Base-by-base conservation (phyloP, 2,329 filamentous ascomycete genomes). In the Byssothecium circinans region DNA sequence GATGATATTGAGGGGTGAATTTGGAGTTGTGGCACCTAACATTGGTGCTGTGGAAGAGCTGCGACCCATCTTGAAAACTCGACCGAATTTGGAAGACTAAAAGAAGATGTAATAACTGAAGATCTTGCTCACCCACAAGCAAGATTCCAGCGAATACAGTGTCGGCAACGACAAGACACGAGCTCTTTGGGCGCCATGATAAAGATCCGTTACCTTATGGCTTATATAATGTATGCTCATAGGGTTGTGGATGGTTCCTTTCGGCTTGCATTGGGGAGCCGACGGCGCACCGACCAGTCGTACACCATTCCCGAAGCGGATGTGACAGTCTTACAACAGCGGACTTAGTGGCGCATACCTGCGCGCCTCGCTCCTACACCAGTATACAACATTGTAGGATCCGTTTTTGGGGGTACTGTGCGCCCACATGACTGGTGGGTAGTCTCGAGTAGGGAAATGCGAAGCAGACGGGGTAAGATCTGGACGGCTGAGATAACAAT, bases 1-100 rank as follows among this genome's bases (percentile, higher is more conserved):
- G 34, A 61, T 57, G 22, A 67, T 63, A 25, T 60, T 53, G 22
- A 62, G 53, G 17, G 55, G 53, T 43, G 37, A 29, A 35, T 42
- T 8, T 7, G 41, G n/a, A 18, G 15, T 25, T 8, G 8, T 18
- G 8, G 11, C 15, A 29, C n/a, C 14, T 30, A 30, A 14, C 23
- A 18, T 6, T 25, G 25, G 40, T 17, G 44, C 47, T 33, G 39
- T 27, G 43, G 39, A 30, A n/a, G 43, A 38, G 42, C 42, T 33
- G 33, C 42, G 44, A 39, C 47, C 47, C 42, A 45, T 43, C 17
- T n/a, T 20, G 32, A 25, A 39, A 25, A 15, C 8, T 39, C 12
- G 19, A 23, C 20, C 29, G 14, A 14, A 32, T n/a, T 8, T 14
- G 12, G 14, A 32, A 32, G 4, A 32, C 12, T 32, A 14, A 32